These are phyloP conservation scores for Ophiostoma ulmi DNA, from an alignment of 2,329 filamentous ascomycete species.

Conservation along the genomic window DNA sequence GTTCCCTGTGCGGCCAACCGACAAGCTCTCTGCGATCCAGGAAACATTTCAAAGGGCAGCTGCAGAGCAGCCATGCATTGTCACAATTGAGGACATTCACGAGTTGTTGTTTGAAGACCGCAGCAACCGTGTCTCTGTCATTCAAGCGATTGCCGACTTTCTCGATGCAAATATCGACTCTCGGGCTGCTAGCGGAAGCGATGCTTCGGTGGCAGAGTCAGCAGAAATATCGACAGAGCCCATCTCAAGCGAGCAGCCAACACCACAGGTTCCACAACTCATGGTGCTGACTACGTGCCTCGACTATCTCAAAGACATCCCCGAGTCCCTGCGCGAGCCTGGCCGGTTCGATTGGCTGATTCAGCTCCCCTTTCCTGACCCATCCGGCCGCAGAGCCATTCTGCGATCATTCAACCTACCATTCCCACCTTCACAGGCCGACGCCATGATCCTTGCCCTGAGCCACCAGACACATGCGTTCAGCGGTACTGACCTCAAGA, in stretches of 20 bases:
- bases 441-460: slow-evolving; percentile 53
- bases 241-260: neutral
- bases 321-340: slow-evolving; percentile 59
- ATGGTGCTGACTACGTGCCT: slow-evolving; percentile 68
- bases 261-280: slow-evolving; percentile 45
- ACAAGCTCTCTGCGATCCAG: slow-evolving; percentile 56
- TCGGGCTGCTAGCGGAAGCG: neutral
- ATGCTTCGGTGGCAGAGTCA: neutral
- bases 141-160: slow-evolving; percentile 48
- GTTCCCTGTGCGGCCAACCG: slow-evolving; percentile 52
- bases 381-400: slow-evolving; percentile 66
- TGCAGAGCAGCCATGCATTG: slow-evolving; percentile 65
- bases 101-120: slow-evolving; percentile 60
- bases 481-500: slow-evolving; percentile 62
- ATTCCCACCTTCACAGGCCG: slow-evolving; percentile 44
- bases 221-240: neutral
- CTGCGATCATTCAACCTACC: slow-evolving; percentile 54
- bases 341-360: slow-evolving; percentile 64
- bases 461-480: slow-evolving; percentile 80
- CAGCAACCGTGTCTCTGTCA: slow-evolving; percentile 46
- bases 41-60: slow-evolving; percentile 66
- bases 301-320: slow-evolving; percentile 67
- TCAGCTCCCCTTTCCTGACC: slow-evolving; percentile 71
- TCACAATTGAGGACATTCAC: slow-evolving; percentile 75
- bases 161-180: slow-evolving; percentile 42